A percentile compares a stretch with the other conserved stretches of the same genome.
Conservation (phyloP, 1,284 basidiomycete species). For the Golubevia pallescens region DNA sequence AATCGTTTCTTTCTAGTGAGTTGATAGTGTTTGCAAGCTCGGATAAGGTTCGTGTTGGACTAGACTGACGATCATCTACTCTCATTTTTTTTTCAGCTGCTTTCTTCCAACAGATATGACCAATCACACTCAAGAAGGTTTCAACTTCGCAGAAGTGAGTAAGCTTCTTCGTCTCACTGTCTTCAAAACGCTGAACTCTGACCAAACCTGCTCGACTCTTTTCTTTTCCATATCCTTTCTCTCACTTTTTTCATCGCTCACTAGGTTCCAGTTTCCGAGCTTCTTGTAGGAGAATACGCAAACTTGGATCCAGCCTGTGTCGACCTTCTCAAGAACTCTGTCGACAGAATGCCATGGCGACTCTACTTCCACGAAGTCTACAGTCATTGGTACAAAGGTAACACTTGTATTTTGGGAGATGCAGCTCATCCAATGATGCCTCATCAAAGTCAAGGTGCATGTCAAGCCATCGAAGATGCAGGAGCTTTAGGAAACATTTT, state of each 20-base stretch:
- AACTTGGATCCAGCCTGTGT: constrained; percentile 60
- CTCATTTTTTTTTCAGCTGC: constrained; percentile 13
- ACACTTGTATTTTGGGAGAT: constrained; percentile 59
- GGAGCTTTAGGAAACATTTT: constrained; percentile 59
- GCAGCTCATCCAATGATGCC: constrained; percentile 63
- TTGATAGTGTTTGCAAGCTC: constrained; percentile 41
- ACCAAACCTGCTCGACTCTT: neutral
- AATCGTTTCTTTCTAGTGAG: constrained; percentile 65
- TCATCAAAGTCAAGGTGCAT: constrained; percentile 55
- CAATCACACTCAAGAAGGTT: constrained; percentile 65
- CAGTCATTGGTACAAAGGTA: constrained; percentile 58
- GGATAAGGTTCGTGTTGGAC: neutral
- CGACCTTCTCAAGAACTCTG: constrained; percentile 60
- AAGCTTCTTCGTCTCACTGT: no score
- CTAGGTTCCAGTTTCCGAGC: constrained; percentile 53
- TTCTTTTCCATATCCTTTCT: neutral
- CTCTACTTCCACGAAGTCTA: constrained; percentile 65
- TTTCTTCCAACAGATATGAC: constrained; percentile 60
- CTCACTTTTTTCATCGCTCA: neutral
- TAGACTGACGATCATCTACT: neutral
- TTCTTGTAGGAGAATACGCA: constrained; percentile 58
- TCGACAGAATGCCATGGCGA: constrained; percentile 65
- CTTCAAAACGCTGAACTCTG: neutral
- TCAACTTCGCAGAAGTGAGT: constrained; percentile 53
- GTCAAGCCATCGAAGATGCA: constrained; percentile 62